Conservation (phyloP, 768 basidiomycete genomes). For the Paxillus involutus region DNA sequence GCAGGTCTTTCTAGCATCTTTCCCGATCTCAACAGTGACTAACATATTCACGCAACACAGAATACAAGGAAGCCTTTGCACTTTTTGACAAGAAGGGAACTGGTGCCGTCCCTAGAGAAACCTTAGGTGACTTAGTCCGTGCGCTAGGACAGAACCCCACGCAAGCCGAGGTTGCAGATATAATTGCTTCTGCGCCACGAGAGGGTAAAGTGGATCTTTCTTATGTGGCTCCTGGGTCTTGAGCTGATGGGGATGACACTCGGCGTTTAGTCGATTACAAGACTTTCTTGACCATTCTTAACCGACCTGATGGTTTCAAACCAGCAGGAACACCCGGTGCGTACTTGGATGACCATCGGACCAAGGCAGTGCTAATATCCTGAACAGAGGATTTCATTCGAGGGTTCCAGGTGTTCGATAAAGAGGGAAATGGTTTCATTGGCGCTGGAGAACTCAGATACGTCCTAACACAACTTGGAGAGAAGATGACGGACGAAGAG, state of each 20-base stretch:
- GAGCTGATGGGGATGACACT: background rate
- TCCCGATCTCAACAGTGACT: background rate
- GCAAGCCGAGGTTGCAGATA: constrained; percentile 91
- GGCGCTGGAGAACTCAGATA: constrained; percentile 69
- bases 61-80: constrained; percentile 97
- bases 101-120: constrained; percentile 84
- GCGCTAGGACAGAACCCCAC: constrained; percentile 99
- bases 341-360: constrained; percentile 14
- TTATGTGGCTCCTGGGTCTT: background rate
- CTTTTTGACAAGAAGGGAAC: constrained; percentile 97
- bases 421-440: constrained; percentile 70
- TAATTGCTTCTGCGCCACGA: constrained; percentile 68
- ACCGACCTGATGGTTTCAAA: constrained; percentile 95
- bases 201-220: constrained; percentile 53
- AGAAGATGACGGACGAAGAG: constrained; percentile 98
- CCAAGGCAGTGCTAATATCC: background rate
- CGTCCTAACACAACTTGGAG: constrained; percentile 93
- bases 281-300: constrained; percentile 86
- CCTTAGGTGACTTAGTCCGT: constrained; percentile 88
- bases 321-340: constrained; percentile 93
- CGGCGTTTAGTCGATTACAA: constrained; percentile 78
- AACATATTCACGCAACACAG: constrained; percentile 37
- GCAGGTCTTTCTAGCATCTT: no score
- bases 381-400: constrained; percentile 95
- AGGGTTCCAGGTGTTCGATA: constrained; percentile 98